Base-by-base conservation (phyloP, 2,329 filamentous ascomycete genomes). In the Phialophora chinensis region DNA sequence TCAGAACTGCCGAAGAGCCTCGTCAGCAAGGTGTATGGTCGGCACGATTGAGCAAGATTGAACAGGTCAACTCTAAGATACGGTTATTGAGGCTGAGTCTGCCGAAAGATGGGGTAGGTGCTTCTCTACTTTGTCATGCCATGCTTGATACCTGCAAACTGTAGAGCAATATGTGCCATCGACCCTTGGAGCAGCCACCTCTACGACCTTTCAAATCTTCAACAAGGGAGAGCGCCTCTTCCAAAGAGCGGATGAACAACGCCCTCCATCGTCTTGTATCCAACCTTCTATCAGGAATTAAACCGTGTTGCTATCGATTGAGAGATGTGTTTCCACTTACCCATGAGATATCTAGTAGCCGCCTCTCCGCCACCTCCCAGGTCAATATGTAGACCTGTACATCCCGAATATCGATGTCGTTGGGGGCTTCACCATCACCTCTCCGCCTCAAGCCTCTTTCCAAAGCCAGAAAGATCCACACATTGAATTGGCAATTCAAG, bases 371-470 rank as follows among this genome's bases (percentile, higher is more conserved):
- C 96, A 95, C 78, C 83, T 88, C 5, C 87, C 93, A 4, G 93
- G 93, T 62, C 93, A 96, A 82, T 97, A 92, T 91, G 84, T 97
- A 63, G 93, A 97, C 76, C 88, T 92, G 6, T 89, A 90, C 76
- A 85, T 92, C 61, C 92, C 93, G 1, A 82, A 81, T 44, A 79
- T 91, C 53, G 73, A 84, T 52, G 88, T 90, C 75, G 88, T 91
- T 3, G 93, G 93, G 38, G 93, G 93, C 65, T 97, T 96, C 81
- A 96, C 92, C 50, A 90, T 96, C 70, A 94, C 92, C 6, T 95
- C 91, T 1, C 81, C 90, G 0, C 92, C 0, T 84, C 83, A 50
- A 79, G 86, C 2, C 67, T 77, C 75, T 56, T 71, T 11, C 2
- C 69, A 73, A 10, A 68, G 72, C 2, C 60, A 74, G 8, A 66